Evolutionary conservation across 2,329 filamentous ascomycete genomes (phyloP).

Genomic region (Dryadomyces quercus-mongolicae): DNA sequence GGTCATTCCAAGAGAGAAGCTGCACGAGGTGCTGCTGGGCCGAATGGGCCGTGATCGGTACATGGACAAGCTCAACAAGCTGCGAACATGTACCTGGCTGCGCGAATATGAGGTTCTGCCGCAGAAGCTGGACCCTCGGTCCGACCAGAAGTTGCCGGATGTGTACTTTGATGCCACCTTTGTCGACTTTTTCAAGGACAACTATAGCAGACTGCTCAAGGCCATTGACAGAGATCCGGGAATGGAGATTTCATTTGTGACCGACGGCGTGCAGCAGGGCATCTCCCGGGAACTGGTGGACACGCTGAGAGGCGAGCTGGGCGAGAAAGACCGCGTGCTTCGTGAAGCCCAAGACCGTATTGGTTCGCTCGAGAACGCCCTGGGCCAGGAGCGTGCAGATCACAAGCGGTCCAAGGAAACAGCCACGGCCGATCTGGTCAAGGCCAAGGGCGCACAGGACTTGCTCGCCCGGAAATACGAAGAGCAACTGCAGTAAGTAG

Average conservation of each 20-base stretch:
- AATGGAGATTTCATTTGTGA: constrained; percentile 69
- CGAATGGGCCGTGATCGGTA: constrained; percentile 79
- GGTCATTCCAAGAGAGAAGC: constrained; percentile 66
- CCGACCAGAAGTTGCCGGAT: constrained; percentile 50
- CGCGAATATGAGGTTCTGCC: constrained; percentile 83
- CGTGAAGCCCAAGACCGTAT: constrained; percentile 33
- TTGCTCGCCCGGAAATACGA: constrained; percentile 51
- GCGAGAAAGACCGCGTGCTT: constrained; percentile 51
- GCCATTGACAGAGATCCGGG: constrained; percentile 87
- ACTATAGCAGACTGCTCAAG: constrained; percentile 73
- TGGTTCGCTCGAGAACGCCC: constrained; percentile 34
- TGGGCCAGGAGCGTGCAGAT: constrained; percentile 64
- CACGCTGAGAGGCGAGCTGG: constrained; percentile 63
- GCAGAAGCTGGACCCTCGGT: constrained; percentile 46
- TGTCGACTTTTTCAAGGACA: constrained; percentile 91
- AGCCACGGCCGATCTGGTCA: constrained; percentile 36
- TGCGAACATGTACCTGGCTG: constrained; percentile 67
- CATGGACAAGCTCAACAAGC: constrained; percentile 63
- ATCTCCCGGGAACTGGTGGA: constrained; percentile 92
- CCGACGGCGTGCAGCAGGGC: constrained; percentile 73
- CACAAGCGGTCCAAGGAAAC: constrained; percentile 54
- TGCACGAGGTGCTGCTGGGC: constrained; percentile 67
- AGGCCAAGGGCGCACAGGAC: constrained; percentile 20
- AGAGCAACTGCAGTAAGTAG: constrained; percentile 35
- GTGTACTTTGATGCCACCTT: constrained; percentile 80